Evolutionary conservation across 1,284 basidiomycete species (phyloP), one percentile per base, ranked within the genome.

Genomic region (Naganishia liquefaciens): DNA sequence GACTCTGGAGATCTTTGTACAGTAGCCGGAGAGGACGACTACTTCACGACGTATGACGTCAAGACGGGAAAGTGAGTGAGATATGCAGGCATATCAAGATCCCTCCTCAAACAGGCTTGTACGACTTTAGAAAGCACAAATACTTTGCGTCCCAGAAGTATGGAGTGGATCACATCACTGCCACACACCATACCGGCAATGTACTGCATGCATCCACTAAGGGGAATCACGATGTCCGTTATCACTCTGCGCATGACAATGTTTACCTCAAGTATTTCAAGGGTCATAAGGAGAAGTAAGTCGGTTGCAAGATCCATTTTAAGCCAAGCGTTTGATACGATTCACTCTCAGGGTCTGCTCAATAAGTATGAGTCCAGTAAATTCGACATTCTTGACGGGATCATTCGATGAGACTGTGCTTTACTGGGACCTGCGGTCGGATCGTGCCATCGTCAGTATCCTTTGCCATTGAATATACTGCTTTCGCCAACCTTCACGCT

Each of bases 241-340:
- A 98, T 77, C 92, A 96, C 72, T 93, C 91, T 2, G 77, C 97
- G 65, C 91, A 97, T 78, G 92, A 96, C 82, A 97, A 97, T 82
- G 91, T 89, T 76, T 99, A 94, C 75, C 80, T 97, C 37, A 87
- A 90, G 70, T 99, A 99, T 80, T 98, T 95, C 81, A 89, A 87
- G 71, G 96, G 96, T 0, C 96, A 99, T 80, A 93, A 88, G 71
- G 88, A 84, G 54, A 85, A 73, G 82, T 83, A 25, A 63, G 81
- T 70, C n/a, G 21, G 27, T 6, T 15, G 42, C 23, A 27, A 54
- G 10, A 3, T 30, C 33, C 15, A 44, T 19, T 39, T 19, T 19
- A 28, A 17, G 19, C 21, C 52, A 42, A 53, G 27, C 10, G 28
- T n/a, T 21, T 19, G 9, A 42, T 37, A n/a, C 43, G 37, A 5